Evolutionary conservation across 2,329 filamentous ascomycete genomes (phyloP), one percentile per base, ranked within the genome.

Genomic region (Hypoxylon sp.): DNA sequence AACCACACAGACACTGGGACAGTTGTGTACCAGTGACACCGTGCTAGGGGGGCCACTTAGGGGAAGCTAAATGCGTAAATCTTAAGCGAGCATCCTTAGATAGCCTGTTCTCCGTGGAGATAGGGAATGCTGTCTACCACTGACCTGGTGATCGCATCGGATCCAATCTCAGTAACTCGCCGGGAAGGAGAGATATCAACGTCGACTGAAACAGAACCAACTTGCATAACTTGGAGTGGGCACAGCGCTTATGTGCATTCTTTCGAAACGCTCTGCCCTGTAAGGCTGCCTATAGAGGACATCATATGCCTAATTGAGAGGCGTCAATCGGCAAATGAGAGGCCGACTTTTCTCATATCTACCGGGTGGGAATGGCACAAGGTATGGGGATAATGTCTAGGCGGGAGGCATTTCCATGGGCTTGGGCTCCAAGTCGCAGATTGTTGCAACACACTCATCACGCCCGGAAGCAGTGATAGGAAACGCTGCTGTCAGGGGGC

Each of bases 241-340:
- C 49, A 48, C 43, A 49, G 61, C 64, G 66, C 64, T 62, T 67
- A 56, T 61, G n/a, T 49, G 52, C 46, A 49, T 56, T 56, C 52
- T 41, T 56, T 41, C 52, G 28, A 53, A 28, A 41, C 39, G 4
- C 11, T 37, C 17, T 13, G 19, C 39, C 59, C 48, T 57, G 59
- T 44, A 57, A 17, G 56, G 53, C 41, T 28, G 47, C 22, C 30
- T 48, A 44, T 56, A 50, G 37, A 24, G n/a, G 39, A 4, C 19
- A n/a, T 41, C 20, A n/a, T 59, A 53, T 48, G 43, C 24, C 28
- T 10, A 20, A 39, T 6, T 46, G 32, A 32, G 39, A 47, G 34
- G 34, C 56, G 46, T 17, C 44, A 41, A 65, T 57, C 50, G 56
- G 28, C 49, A 34, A 62, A 57, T 56, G 24, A 28, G 34, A 24